Evolutionary conservation across 2,329 filamentous ascomycete genomes (phyloP).

Genomic region (Xylaria sp.): DNA sequence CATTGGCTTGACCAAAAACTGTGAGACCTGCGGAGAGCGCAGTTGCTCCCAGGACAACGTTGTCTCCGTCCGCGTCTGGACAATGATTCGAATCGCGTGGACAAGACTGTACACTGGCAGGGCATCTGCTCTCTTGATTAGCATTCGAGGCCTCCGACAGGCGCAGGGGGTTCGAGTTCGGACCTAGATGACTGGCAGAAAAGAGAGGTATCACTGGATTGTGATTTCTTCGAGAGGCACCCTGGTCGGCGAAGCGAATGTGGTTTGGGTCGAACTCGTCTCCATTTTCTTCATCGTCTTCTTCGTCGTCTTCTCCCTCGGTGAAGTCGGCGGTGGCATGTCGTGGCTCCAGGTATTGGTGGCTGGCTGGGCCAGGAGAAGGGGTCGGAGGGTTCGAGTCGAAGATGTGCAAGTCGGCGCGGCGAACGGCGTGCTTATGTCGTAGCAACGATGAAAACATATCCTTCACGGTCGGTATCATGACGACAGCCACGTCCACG

Average conservation of each 20-base stretch:
- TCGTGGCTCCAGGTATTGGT: conserved; percentile 54
- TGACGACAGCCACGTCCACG: conserved; percentile 39
- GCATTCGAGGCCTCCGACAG: neutral
- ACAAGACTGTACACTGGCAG: conserved; percentile 91
- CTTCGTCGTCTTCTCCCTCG: conserved; percentile 73
- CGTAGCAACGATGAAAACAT: conserved; percentile 50
- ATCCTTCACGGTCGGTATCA: conserved; percentile 48
- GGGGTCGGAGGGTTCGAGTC: conserved; percentile 44
- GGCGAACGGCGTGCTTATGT: conserved; percentile 36
- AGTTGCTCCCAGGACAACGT: conserved; percentile 95
- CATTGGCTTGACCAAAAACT: conserved; percentile 95
- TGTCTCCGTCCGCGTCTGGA: conserved; percentile 88
- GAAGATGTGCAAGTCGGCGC: conserved; percentile 43
- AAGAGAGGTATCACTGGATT: conserved; percentile 75
- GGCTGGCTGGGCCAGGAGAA: conserved; percentile 47
- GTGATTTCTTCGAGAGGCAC: conserved; percentile 50
- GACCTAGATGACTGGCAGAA: conserved; percentile 81
- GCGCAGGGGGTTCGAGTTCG: conserved; percentile 27
- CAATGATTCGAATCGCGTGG: conserved; percentile 86
- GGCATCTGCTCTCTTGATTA: conserved; percentile 66
- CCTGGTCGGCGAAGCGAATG: conserved; percentile 53
- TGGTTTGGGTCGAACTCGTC: conserved; percentile 47
- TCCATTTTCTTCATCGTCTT: conserved; percentile 68
- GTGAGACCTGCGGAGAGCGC: conserved; percentile 93
- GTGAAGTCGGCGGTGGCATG: conserved; percentile 74